Percentiles rank a stretch among this genome's conserved stretches.
Evolutionary conservation across 2,329 filamentous ascomycete species (phyloP).

Genomic region (Alternaria atra): DNA sequence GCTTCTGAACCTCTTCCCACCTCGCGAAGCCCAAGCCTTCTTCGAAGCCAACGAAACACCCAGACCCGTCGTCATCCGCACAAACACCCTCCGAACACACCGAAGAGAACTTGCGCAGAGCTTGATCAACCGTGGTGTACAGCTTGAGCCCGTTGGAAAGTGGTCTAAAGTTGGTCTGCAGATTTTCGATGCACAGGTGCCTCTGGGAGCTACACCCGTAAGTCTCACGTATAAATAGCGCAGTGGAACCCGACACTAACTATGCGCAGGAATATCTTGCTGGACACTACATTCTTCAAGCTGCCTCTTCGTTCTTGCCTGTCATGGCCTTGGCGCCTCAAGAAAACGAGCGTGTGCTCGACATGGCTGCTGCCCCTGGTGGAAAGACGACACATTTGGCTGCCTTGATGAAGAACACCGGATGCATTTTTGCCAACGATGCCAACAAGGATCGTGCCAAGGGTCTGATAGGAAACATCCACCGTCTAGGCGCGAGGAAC

Average conservation of each 20-base stretch:
- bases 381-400: slow-evolving; percentile 96
- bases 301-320: slow-evolving; percentile 93
- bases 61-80: slow-evolving; percentile 92
- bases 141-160: slow-evolving; percentile 94
- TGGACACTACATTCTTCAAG: slow-evolving; percentile 97
- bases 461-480: slow-evolving; percentile 94
- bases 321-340: slow-evolving; percentile 97
- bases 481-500: slow-evolving; percentile 92
- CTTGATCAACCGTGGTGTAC: slow-evolving; percentile 94
- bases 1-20: slow-evolving; percentile 89
- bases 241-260: not conserved
- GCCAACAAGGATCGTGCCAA: slow-evolving; percentile 91
- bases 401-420: slow-evolving; percentile 98
- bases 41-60: slow-evolving; percentile 98
- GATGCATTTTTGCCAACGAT: slow-evolving; percentile 95
- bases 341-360: slow-evolving; percentile 88
- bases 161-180: slow-evolving; percentile 99
- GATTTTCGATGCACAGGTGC: slow-evolving; percentile 88
- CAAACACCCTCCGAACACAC: slow-evolving; percentile 87
- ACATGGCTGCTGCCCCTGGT: slow-evolving; percentile 80
- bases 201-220: slow-evolving; percentile 85
- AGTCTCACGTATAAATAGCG: not conserved
- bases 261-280: slow-evolving; percentile 78
- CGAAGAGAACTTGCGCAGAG: slow-evolving; percentile 85
- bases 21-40: slow-evolving; percentile 94